Evolutionary conservation across 345 rosid genomes (phyloP), one percentile per base, ranked within the genome.

Genomic region (Brassica carinata): DNA sequence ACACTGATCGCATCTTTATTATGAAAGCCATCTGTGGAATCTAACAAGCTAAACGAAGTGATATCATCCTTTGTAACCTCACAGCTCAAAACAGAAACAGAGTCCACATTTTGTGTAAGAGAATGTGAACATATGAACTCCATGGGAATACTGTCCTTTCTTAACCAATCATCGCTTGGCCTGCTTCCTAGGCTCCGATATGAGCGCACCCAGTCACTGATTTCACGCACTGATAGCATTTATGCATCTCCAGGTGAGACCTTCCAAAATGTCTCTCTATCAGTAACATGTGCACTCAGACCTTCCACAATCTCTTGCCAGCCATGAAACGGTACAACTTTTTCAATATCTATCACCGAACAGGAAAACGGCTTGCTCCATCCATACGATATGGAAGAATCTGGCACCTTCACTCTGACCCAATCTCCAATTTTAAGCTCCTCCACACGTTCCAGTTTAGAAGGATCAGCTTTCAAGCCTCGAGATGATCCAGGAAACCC

Each of bases 381-480:
- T 67, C 99, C 99, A 80, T 90, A 95, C 81, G 88, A 90, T 29
- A 98, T 98, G 75, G 98, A 93, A 43, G 99, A 86, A 43, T 91
- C 99, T 9, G 98, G 87, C 57, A 97, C 89, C 85, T 95, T 95
- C 81, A 95, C 96, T 71, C 88, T 88, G 67, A 95, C 94, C 98
- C 99, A 95, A 83, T 93, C 96, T 58, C 99, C 71, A 27, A 92
- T 97, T 87, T 93, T 96, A 87, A 93, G 93, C 77, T 96, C 99
- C 85, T 96, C 98, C 83, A 96, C 98, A 68, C 99, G 90, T 84
- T 96, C 97, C 98, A 96, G 90, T 84, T 96, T 98, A 4, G 98
- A 94, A 79, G 99, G 97, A 85, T 96, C 98, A 80, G 97, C 98
- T 87, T 96, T 94, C 99, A 98, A 96, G 74, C 99, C 99, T 78